A percentile compares a stretch with the other conserved stretches of the same genome.
phyloP scores from a whole-genome alignment of 352 stramenopile genomes.

The Pythium vanterpoolii region DNA sequence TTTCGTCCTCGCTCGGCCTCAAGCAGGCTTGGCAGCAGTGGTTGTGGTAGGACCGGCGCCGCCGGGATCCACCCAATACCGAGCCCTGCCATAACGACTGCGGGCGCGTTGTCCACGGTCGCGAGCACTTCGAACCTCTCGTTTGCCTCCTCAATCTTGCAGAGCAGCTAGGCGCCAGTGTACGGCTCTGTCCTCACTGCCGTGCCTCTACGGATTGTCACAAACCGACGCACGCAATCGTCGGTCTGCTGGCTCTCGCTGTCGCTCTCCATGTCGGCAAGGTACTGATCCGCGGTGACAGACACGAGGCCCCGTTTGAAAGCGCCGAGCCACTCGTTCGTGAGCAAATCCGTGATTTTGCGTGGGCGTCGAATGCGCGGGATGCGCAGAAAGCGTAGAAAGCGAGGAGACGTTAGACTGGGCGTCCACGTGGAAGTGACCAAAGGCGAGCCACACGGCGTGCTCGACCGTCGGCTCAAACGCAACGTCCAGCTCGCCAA shows the following conservation, averaged over 20 bases:
- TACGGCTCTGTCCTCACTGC: not conserved
- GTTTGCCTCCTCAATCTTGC: not conserved
- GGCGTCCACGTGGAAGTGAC: conserved; percentile 37
- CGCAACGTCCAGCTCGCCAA: conserved; percentile 4
- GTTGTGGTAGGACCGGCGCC: no score
- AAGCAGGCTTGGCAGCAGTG: not conserved
- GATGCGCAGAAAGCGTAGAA: conserved; percentile 17
- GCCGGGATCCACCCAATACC: conserved; percentile 1
- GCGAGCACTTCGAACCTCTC: not conserved
- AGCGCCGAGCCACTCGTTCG: conserved; percentile 2
- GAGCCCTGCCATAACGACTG: not conserved
- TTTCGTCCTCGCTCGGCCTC: not conserved
- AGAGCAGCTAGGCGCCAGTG: not conserved
- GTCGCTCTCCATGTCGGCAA: conserved; percentile 22
- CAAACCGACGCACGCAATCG: not conserved
- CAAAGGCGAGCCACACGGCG: conserved; percentile 34
- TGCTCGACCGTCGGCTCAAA: conserved; percentile 5
- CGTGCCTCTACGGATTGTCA: not conserved
- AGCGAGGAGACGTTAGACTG: conserved; percentile 23
- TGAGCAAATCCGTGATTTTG: not conserved
- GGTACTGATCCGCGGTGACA: not conserved
- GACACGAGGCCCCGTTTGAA: conserved; percentile 9
- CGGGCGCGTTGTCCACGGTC: not conserved
- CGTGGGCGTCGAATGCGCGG: not conserved
- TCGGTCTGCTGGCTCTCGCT: not conserved